Evolutionary conservation across 2,329 filamentous ascomycete genomes (phyloP).

Genomic region (Cladophialophora bantiana): DNA sequence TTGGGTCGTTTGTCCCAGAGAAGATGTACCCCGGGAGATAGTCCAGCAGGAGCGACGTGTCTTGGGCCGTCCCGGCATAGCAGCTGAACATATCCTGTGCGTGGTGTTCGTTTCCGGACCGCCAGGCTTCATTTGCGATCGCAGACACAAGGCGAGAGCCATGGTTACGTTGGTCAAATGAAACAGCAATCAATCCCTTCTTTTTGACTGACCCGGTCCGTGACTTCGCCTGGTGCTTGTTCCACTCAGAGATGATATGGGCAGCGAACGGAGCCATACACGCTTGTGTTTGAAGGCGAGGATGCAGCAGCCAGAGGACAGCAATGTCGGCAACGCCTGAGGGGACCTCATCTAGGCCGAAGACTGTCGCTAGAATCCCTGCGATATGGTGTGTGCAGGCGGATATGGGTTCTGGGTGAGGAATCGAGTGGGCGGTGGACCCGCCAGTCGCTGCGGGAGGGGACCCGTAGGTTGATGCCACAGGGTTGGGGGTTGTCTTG

Average conservation of each 20-base stretch:
- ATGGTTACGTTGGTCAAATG: constrained; percentile 94
- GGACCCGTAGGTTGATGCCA: constrained; percentile 38
- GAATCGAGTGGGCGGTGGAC: constrained; percentile 37
- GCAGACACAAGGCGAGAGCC: constrained; percentile 73
- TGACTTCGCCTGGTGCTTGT: constrained; percentile 50
- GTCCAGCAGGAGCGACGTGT: constrained; percentile 77
- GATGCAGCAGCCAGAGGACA: constrained; percentile 91
- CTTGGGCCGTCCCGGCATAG: constrained; percentile 70
- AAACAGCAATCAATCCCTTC: constrained; percentile 76
- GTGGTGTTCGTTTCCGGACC: constrained; percentile 77
- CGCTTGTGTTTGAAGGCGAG: constrained; percentile 72
- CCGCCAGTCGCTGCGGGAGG: constrained; percentile 28
- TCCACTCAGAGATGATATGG: constrained; percentile 73
- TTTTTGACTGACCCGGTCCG: constrained; percentile 33
- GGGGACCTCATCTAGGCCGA: constrained; percentile 78
- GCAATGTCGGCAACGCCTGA: constrained; percentile 64
- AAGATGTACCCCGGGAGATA: constrained; percentile 79
- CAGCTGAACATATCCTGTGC: constrained; percentile 87
- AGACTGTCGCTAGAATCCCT: constrained; percentile 79
- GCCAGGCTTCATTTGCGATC: constrained; percentile 78
- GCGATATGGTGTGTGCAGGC: constrained; percentile 70
- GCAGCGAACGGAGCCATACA: constrained; percentile 78
- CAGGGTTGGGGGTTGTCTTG: constrained; percentile 34
- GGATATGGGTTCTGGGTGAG: constrained; percentile 37
- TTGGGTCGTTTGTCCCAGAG: constrained; percentile 50